Base-by-base conservation (phyloP, 179 eudicot species). In the Drosera spatulata region DNA sequence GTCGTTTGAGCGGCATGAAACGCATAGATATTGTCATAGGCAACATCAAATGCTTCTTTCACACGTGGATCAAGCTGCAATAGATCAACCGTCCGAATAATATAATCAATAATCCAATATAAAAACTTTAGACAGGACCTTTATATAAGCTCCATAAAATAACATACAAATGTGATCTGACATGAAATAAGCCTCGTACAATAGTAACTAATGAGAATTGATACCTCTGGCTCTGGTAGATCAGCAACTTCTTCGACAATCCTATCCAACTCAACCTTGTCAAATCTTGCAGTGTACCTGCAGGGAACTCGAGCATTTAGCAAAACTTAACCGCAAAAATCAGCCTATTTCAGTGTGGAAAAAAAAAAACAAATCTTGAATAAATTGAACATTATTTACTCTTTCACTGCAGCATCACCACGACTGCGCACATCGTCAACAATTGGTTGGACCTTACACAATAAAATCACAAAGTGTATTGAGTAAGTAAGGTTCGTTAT, bases 361-460 rank as follows among this genome's bases (percentile, higher is more conserved):
- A 3, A 7, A 41, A 6, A 51, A 55, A n/a, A 64, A 40, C 39
- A 44, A 4, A 40, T 47, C 12, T 40, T 4, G 1, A 43, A 42
- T 39, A 55, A 56, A 39, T 58, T 44, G 72, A 65, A 67, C 67
- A 75, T 63, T 68, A 75, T 82, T 47, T 66, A 94, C 99, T 87
- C 88, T 80, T 87, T 90, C 74, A 94, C 99, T 45, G 99, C 99
- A 61, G 75, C 84, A 77, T 94, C 99, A 39, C 99, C 99, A 66
- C 89, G 86, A 59, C 60, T 53, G 50, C 89, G 83, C 33, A 94
- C 86, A 71, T 87, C 87, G 61, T 94, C 96, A 64, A 94, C 89
- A 70, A 94, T 94, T 58, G 99, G 97, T 47, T 94, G 84, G 50
- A 94, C 99, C 99, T 93, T 73, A 70, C 44, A 68, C 48, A 63